Evolutionary conservation across 2,329 filamentous ascomycete genomes (phyloP), one percentile per base, ranked within the genome.

Genomic region (Tricladium varicosporioides): DNA sequence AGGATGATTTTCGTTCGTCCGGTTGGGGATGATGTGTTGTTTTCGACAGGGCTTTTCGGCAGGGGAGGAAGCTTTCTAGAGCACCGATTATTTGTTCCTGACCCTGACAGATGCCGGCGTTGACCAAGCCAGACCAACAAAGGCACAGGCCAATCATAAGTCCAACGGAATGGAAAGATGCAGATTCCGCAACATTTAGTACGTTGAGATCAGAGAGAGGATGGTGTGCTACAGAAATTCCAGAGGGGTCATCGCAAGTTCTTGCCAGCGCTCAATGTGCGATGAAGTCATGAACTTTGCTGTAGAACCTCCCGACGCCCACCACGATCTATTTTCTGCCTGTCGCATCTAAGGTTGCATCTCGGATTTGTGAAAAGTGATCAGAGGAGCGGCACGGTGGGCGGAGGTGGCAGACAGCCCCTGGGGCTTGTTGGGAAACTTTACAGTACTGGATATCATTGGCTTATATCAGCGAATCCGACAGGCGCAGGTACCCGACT

Each of bases 401-500:
- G 46, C 40, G 51, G 57, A 48, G 52, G 50, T 51, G 54, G 48
- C 49, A 27, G 22, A 7, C 3, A 27, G 22, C 3, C 22, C 22
- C 22, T 27, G 22, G 22, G 22, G 22, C 22, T 27, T 27, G 22
- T 27, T 46, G 48, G 53, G 57, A 55, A 53, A 56, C 48, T 27
- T 27, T 27, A 7, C 22, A 27, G 22, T 7, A 7, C 22, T 27
- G 7, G 22, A 27, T 27, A 27, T 27, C 22, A 27, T 40, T n/a
- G n/a, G 36, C 36, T 11, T 19, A 44, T 56, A 58, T 58, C 46
- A 51, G 48, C 55, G 48, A 48, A 19, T 53, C 51, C 48, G 46
- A 49, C 49, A 58, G 36, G 57, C 48, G 59, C 61, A 63, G 61
- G 59, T 61, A 63, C 61, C 61, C 61, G 61, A 49, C 40, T 43